These are phyloP conservation scores for Cytospora mali DNA, from an alignment of 2,329 filamentous ascomycete species.

Conservation along the genomic window DNA sequence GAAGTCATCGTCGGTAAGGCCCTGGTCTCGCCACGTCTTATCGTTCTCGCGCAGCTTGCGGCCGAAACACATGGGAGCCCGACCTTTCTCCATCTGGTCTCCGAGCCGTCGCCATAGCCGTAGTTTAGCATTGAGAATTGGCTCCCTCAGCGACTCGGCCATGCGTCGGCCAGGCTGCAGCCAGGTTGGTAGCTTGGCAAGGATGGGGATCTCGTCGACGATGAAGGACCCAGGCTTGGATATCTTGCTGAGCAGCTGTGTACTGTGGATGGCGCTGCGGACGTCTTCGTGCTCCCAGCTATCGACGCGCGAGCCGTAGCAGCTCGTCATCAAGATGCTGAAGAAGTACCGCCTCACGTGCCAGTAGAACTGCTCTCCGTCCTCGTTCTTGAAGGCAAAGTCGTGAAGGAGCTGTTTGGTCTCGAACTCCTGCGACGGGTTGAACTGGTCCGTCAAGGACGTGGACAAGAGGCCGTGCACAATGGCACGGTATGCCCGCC, in stretches of 20 bases:
- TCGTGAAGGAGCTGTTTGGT: conserved; percentile 47
- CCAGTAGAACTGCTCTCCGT: conserved; percentile 33
- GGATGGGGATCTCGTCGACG: conserved; percentile 32
- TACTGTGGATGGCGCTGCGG: conserved; percentile 11
- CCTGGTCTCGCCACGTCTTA: conserved; percentile 31
- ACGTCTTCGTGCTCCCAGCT: conserved; percentile 31
- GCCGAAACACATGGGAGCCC: not conserved
- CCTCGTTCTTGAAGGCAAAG: conserved; percentile 39
- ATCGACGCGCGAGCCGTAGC: conserved; percentile 33
- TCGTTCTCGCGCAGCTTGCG: conserved; percentile 10
- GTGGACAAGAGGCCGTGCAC: conserved; percentile 42
- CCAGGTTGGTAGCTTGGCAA: conserved; percentile 31
- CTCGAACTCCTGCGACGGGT: conserved; percentile 49
- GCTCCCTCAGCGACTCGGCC: not conserved
- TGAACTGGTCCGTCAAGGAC: conserved; percentile 41
- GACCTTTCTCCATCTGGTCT: not conserved
- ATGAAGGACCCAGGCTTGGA: conserved; percentile 32
- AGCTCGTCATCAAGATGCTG: conserved; percentile 35
- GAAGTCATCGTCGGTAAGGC: conserved; percentile 32
- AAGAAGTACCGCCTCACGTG: conserved; percentile 36
- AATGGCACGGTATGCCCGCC: conserved; percentile 44
- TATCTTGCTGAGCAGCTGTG: conserved; percentile 30
- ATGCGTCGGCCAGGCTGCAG: conserved; percentile 31
- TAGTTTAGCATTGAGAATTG: not conserved
- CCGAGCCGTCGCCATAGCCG: not conserved